phyloP scores from a whole-genome alignment of 148 eudicot genomes.

The Rhododendron mucronatum region DNA sequence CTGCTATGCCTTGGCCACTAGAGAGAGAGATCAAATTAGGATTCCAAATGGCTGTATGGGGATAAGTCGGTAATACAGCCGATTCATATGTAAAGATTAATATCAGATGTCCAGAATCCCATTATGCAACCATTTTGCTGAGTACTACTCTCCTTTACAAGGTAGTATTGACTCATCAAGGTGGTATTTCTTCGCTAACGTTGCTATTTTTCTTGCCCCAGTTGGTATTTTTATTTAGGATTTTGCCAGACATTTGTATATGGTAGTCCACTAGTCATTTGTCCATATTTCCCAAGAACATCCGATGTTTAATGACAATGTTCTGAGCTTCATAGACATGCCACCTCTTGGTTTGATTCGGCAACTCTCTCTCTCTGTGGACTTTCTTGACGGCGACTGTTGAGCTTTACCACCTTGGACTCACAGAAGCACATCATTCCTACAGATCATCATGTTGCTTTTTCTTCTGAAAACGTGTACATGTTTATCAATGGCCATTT shows the following conservation, averaged over 20 bases:
- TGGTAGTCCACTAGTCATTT: background rate
- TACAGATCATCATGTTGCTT: background rate
- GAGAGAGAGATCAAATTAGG: no score
- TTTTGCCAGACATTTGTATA: background rate
- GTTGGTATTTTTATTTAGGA: background rate
- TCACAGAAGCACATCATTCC: background rate
- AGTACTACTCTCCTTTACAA: background rate
- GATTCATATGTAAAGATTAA: background rate
- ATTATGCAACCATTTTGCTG: background rate
- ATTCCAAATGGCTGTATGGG: background rate
- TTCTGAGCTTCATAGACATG: background rate
- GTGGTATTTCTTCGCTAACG: background rate
- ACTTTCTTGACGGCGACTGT: background rate
- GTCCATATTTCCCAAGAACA: background rate
- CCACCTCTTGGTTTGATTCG: background rate
- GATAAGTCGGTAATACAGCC: background rate
- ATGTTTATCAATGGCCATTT: background rate
- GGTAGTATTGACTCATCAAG: background rate
- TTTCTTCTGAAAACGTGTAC: background rate
- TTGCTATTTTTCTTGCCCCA: background rate
- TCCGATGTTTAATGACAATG: background rate
- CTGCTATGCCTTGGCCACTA: no score
- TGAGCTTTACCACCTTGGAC: background rate
- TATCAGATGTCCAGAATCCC: background rate
- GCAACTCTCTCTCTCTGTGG: background rate